Percentiles rank a stretch among this genome's conserved stretches.
Evolutionary conservation across 2,329 filamentous ascomycete genomes (phyloP).

Genomic region (Fusarium abutilonis): DNA sequence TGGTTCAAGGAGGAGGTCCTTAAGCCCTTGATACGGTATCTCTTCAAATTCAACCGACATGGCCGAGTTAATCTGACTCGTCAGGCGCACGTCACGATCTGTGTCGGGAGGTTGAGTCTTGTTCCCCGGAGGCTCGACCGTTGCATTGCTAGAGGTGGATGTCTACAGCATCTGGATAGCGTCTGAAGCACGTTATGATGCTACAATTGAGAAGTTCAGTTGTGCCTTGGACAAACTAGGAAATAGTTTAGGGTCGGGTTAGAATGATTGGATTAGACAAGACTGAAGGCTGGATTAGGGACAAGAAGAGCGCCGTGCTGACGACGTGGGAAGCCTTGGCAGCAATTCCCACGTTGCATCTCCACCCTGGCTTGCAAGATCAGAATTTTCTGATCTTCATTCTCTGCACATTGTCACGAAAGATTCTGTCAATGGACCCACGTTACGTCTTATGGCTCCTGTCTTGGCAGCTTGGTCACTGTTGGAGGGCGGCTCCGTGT

Average conservation of each 20-base stretch:
- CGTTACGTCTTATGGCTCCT: conserved; percentile 27
- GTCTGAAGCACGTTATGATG: not conserved
- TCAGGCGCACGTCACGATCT: conserved; percentile 34
- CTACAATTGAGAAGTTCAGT: not conserved
- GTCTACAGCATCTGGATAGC: conserved; percentile 12
- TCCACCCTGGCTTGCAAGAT: conserved; percentile 33
- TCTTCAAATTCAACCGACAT: conserved; percentile 3
- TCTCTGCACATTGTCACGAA: conserved; percentile 9
- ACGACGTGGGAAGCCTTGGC: conserved; percentile 26
- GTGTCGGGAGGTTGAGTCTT: conserved; percentile 6
- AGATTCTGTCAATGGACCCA: conserved; percentile 36
- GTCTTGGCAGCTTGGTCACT: conserved; percentile 18
- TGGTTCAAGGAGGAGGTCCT: not conserved
- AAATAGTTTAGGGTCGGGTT: not conserved
- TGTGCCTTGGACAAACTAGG: not conserved
- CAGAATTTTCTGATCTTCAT: conserved; percentile 26
- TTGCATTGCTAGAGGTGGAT: conserved; percentile 12
- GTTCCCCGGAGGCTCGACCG: conserved; percentile 24
- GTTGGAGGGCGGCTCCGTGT: conserved; percentile 37
- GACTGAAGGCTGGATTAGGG: not conserved
- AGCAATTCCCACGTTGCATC: conserved; percentile 29
- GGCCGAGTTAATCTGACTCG: conserved; percentile 5
- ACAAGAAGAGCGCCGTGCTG: conserved; percentile 22
- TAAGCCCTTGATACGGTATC: not conserved
- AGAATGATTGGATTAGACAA: conserved; percentile 8